Conservation (phyloP, 2,329 filamentous ascomycete species). For the Alternaria triticina region DNA sequence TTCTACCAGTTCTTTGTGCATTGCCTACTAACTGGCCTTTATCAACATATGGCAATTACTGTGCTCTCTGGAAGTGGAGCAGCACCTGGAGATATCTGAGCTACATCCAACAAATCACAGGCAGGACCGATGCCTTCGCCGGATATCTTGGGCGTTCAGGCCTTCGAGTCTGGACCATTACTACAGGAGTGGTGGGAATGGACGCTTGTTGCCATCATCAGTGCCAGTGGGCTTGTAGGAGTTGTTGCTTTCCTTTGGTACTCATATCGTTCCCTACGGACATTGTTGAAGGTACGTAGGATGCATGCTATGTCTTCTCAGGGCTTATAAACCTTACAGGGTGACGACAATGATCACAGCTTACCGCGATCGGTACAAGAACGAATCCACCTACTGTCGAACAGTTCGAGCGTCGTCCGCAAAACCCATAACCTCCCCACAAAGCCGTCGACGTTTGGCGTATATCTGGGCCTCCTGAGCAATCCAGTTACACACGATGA, state of each 20-base stretch:
- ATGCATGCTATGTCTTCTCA: slow-evolving; percentile 3
- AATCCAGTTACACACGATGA: slow-evolving; percentile 36
- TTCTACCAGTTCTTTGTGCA: background rate
- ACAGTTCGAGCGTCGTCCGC: slow-evolving; percentile 26
- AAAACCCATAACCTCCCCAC: slow-evolving; percentile 23
- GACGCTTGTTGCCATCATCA: slow-evolving; percentile 41
- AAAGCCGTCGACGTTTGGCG: slow-evolving; percentile 45
- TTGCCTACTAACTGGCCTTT: background rate
- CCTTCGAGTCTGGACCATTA: slow-evolving; percentile 32
- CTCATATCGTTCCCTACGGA: slow-evolving; percentile 26
- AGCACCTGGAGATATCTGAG: background rate
- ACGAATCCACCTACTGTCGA: slow-evolving; percentile 34
- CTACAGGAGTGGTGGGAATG: slow-evolving; percentile 44
- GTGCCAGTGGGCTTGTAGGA: slow-evolving; percentile 36
- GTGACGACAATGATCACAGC: slow-evolving; percentile 14
- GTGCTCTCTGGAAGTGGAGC: background rate
- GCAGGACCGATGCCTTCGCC: slow-evolving; percentile 10
- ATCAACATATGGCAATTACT: background rate
- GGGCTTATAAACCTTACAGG: slow-evolving; percentile 23
- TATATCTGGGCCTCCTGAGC: slow-evolving; percentile 41
- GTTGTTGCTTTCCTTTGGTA: slow-evolving; percentile 36
- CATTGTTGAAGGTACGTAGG: slow-evolving; percentile 21
- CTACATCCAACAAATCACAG: background rate
- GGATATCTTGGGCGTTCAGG: slow-evolving; percentile 38
- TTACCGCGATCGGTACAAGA: slow-evolving; percentile 40